Conservation (phyloP, 208 protist genomes). For the Plasmodiophora brassicae region DNA sequence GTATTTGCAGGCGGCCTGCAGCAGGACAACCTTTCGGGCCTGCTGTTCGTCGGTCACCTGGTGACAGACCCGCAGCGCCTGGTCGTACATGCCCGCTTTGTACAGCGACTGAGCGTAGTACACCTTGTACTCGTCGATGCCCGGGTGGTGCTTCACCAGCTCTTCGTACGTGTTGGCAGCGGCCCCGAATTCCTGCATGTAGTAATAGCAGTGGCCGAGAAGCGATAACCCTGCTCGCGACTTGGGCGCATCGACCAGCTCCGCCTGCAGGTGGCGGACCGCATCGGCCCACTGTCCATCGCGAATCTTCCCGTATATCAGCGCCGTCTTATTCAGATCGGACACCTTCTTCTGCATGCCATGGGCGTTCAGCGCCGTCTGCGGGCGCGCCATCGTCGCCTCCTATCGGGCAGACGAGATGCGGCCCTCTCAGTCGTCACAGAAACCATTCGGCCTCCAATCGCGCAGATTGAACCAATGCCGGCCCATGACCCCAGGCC, state of each 20-base stretch:
- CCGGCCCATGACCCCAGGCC: no score
- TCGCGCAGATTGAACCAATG: no score
- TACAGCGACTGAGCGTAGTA: conserved; percentile 89
- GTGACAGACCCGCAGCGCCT: conserved; percentile 73
- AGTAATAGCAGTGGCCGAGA: conserved; percentile 89
- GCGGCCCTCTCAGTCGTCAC: no score
- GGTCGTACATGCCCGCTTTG: conserved; percentile 82
- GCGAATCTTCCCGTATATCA: conserved; percentile 82
- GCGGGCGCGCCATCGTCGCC: conserved; percentile 4
- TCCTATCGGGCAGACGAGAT: no score
- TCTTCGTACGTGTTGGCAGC: conserved; percentile 44
- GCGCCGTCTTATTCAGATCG: conserved; percentile 83
- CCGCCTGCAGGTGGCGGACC: conserved; percentile 73
- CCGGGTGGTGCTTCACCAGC: conserved; percentile 68
- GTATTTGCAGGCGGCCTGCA: conserved; percentile 64
- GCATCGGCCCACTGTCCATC: conserved; percentile 87
- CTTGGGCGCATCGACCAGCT: conserved; percentile 82
- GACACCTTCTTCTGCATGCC: conserved; percentile 29
- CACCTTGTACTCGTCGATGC: conserved; percentile 86
- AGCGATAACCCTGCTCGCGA: conserved; percentile 84
- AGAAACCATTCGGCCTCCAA: no score
- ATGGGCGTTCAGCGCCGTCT: conserved; percentile 36
- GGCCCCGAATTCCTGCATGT: conserved; percentile 63
- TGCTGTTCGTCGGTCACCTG: conserved; percentile 75
- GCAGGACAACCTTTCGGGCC: conserved; percentile 70